phyloP scores from a whole-genome alignment of 164 flowering plant species.

The Aristolochia californica region DNA sequence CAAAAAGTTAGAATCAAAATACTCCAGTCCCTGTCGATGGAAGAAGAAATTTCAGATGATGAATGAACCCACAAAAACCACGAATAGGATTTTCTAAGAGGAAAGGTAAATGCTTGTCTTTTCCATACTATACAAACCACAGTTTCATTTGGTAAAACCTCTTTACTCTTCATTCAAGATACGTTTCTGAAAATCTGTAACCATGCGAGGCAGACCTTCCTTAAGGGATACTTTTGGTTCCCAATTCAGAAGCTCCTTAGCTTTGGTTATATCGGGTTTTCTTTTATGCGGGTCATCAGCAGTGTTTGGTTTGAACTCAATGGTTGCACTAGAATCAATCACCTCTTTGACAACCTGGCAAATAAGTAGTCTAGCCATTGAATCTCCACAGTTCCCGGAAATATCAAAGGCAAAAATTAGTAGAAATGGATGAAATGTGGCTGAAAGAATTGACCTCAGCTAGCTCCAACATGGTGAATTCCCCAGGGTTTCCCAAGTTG shows the following conservation, averaged over 20 bases:
- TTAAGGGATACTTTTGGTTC: slow-evolving; percentile 70
- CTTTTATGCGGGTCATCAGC: slow-evolving; percentile 92
- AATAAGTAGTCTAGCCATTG: background rate
- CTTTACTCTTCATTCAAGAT: slow-evolving; percentile 44
- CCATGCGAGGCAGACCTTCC: slow-evolving; percentile 81
- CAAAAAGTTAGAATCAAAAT: too few species aligned
- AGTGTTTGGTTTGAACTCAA: slow-evolving; percentile 69
- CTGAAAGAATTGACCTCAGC: slow-evolving; percentile 50
- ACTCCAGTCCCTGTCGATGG: too few species aligned
- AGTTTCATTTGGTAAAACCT: too few species aligned
- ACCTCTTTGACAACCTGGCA: slow-evolving; percentile 70
- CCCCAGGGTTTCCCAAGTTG: slow-evolving; percentile 92
- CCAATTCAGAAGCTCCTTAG: slow-evolving; percentile 85
- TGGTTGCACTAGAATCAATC: slow-evolving; percentile 72
- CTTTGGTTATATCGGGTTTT: slow-evolving; percentile 85
- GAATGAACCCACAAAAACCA: too few species aligned
- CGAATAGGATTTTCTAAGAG: too few species aligned
- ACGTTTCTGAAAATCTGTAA: slow-evolving; percentile 67
- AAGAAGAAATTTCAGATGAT: too few species aligned
- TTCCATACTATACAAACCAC: too few species aligned
- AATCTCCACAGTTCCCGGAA: background rate
- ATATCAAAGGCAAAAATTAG: background rate
- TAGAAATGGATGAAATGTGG: background rate
- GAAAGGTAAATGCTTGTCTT: too few species aligned
- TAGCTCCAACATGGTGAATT: slow-evolving; percentile 91